These are phyloP conservation scores for Alternaria novae-zelandiae DNA, from an alignment of 2,329 filamentous ascomycete genomes.

Conservation along the genomic window DNA sequence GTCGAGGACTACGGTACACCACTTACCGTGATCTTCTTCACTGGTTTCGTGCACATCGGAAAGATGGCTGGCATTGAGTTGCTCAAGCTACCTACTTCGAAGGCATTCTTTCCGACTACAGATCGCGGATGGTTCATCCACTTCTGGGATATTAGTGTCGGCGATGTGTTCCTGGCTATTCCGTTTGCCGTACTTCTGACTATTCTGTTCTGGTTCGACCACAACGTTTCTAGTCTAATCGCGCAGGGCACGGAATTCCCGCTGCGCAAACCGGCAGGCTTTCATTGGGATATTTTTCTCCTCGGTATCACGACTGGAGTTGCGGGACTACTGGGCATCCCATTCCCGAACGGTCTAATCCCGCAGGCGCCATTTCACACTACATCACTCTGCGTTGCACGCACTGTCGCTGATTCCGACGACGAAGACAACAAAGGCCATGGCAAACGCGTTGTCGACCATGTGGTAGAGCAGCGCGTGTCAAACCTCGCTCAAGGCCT, in stretches of 20 bases:
- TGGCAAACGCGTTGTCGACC: conserved; percentile 51
- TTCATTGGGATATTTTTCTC: conserved; percentile 67
- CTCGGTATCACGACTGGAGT: conserved; percentile 63
- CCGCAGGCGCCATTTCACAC: conserved; percentile 67
- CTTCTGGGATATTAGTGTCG: conserved; percentile 78
- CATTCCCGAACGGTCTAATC: conserved; percentile 65
- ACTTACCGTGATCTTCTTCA: conserved; percentile 73
- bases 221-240: conserved; percentile 69
- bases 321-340: conserved; percentile 62
- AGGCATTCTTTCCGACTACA: conserved; percentile 78
- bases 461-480: conserved; percentile 63
- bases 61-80: conserved; percentile 76
- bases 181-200: conserved; percentile 85
- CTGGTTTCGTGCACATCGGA: conserved; percentile 85
- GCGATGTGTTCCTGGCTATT: conserved; percentile 81
- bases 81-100: conserved; percentile 75
- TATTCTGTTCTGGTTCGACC: conserved; percentile 87
- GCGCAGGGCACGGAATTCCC: conserved; percentile 64
- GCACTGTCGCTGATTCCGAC: conserved; percentile 49
- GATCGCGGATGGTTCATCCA: conserved; percentile 78
- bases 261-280: conserved; percentile 64
- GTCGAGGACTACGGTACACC: conserved; percentile 90
- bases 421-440: conserved; percentile 53
- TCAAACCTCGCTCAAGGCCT: conserved; percentile 64
- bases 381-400: conserved; percentile 56